Base-by-base conservation (phyloP, 495 filamentous ascomycete species). In the Saxispiralis lemnorum region DNA sequence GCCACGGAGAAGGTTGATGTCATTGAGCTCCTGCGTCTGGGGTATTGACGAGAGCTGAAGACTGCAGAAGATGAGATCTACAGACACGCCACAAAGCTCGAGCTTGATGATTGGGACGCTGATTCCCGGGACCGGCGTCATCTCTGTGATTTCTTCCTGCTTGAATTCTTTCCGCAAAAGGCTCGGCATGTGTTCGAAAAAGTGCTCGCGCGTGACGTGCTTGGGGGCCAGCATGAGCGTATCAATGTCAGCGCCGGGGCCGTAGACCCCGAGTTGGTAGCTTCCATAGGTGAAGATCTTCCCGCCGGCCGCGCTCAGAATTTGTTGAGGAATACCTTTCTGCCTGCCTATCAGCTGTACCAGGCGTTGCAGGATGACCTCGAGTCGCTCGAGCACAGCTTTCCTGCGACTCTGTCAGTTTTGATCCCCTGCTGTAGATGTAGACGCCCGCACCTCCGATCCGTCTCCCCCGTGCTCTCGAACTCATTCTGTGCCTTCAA, bases 71-170 rank as follows among this genome's bases (percentile, higher is more conserved):
- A 95, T 87, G 46, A 97, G 61, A 71, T 97, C 89, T 52, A 97
- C 88, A 55, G 80, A 86, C 54, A 96, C 88, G 6, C 81, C 83
- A 44, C 72, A 78, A 40, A 88, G 75, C 56, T 93, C 79, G 47
- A 96, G 77, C 56, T 93, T 96, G 58, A 97, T 96, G 58, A 96
- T 87, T 28, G 89, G 89, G 6, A 94, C 86, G 52, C 81, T 88
- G 3, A 87, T 83, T 48, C 93, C 88, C 13, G 77, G 78, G 20
- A 95, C 88, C 0, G 79, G 73, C 5, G 80, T 86, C 53, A 96
- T 72, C 59, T 89, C 81, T 35, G 79, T 76, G 45, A 95, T 83
- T 31, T 84, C 78, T 6, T 76, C 81, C 14, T 71, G 62, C 5
- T 77, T 71, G 0, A 80, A 76, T 69, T 89, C 73, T 52, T 77